Base-by-base conservation (phyloP, 1,284 basidiomycete species). In the Leccinum pachyderme region DNA sequence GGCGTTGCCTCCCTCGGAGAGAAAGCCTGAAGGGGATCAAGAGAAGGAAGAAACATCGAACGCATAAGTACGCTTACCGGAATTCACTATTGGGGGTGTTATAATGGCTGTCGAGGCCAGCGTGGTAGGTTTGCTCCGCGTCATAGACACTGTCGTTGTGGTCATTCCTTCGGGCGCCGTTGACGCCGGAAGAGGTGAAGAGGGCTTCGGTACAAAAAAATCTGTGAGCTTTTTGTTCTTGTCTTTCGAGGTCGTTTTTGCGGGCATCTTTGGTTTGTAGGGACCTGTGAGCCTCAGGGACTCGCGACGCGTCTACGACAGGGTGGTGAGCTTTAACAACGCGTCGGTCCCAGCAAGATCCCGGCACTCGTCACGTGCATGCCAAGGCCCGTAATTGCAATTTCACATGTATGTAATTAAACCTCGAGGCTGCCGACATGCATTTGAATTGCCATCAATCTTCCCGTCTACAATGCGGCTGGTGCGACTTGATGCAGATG, bases 211-310 rank as follows among this genome's bases (percentile, higher is more conserved):
- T 6, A 24, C 7, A 28, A 69, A 72, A 45, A 71, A 69, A 27
- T 69, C 69, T 2, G 68, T 69, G 43, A 69, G 51, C 25, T 54
- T 72, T 47, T 50, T 68, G 55, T 60, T 59, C 29, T 53, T 54
- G 49, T 55, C 51, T 48, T 51, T 55, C 39, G 27, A 12, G 0
- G 55, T 18, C 2, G 35, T 49, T 69, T 57, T 57, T 28, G 53
- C 2, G 15, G 59, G 56, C 66, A 72, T 68, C 7, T 52, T 52
- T 54, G 51, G 12, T 47, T 13, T 24, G 50, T 37, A 25, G 18
- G 22, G n/a, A 35, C 52, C 51, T 22, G 44, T 54, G 47, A 50
- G 49, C 58, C 12, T 31, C 31, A 25, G 24, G 13, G 28, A 13
- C 28, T 22, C 47, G 51, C 54, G 59, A 53, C 61, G 35, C 58